Base-by-base conservation (phyloP, 768 basidiomycete genomes). In the Hypsizygus marmoreus region DNA sequence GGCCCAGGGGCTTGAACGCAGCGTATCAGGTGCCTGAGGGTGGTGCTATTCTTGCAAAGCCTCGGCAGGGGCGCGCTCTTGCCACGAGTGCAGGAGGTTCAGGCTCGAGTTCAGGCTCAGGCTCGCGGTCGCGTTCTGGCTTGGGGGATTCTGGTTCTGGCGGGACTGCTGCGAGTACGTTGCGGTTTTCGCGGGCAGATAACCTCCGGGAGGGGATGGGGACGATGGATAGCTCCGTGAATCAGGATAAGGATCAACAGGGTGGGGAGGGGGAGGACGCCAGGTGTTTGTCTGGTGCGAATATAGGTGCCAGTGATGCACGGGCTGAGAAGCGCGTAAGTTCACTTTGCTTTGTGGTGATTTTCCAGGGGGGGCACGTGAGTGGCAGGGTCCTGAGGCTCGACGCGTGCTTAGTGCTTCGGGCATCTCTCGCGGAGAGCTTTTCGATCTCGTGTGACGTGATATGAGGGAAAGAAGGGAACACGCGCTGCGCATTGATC, bases 281-380 rank as follows among this genome's bases (percentile, higher is more conserved):
- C 29, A 20, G 35, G 11, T 17, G 28, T 35, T 31, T 43, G 17
- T 39, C 7, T 30, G 23, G 24, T 30, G 23, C 31, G 17, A 36
- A 25, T 17, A 25, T 25, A 32, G 31, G n/a, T 20, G 17, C n/a
- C n/a, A 9, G 12, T 13, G 17, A 11, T 8, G 8, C 40, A 34
- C 39, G n/a, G 39, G 26, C 33, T 45, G 38, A 54, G 40, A 37
- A 48, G 22, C 47, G 41, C 29, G 56, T 57, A 30, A 46, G 56
- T 56, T 43, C 20, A 26, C 20, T 36, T 32, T 47, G 47, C 31
- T 41, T 45, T 43, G 17, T 30, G 25, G 28, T 38, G 30, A n/a
- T 33, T 39, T 37, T 30, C 36, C 50, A 52, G 47, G 54, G 52
- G 49, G 47, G 35, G 20, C 13, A 22, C 19, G 5, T 36, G 29